Percentiles rank a stretch among this genome's conserved stretches.
phyloP scores from a whole-genome alignment of 1,284 basidiomycete species.

The Schizopora paradoxa region DNA sequence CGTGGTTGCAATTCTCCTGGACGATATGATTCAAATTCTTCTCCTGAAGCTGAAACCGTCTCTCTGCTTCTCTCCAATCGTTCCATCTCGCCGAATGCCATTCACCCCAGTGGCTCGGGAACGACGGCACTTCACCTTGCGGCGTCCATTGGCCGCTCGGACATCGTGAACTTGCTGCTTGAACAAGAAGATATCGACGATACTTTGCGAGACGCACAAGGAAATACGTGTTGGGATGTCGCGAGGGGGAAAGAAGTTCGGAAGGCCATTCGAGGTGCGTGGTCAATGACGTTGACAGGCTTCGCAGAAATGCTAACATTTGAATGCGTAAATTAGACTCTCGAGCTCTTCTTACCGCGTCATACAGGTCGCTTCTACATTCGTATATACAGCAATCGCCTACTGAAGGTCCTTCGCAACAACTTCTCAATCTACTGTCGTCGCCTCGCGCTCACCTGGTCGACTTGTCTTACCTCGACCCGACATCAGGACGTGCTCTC shows the following conservation, averaged over 20 bases:
- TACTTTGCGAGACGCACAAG: conserved; percentile 65
- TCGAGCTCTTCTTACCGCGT: conserved; percentile 71
- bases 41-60: conserved; percentile 51
- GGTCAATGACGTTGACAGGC: neutral
- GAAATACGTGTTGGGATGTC: conserved; percentile 71
- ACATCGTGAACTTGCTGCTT: conserved; percentile 71
- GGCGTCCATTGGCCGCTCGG: conserved; percentile 72
- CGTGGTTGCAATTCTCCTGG: conserved; percentile 26
- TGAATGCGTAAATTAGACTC: conserved; percentile 44
- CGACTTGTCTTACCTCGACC: conserved; percentile 70
- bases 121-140: conserved; percentile 88
- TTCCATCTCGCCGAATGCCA: conserved; percentile 71
- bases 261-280: conserved; percentile 71
- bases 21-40: conserved; percentile 10
- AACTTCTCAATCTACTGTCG: conserved; percentile 50
- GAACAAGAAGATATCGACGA: conserved; percentile 82
- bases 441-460: conserved; percentile 58
- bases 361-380: conserved; percentile 69
- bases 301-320: neutral
- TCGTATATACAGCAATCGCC: conserved; percentile 65
- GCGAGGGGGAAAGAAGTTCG: conserved; percentile 68
- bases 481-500: conserved; percentile 72
- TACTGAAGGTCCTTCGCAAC: conserved; percentile 40
- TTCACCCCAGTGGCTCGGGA: conserved; percentile 63
- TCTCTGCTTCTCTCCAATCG: conserved; percentile 67